phyloP scores from a whole-genome alignment of 768 basidiomycete species.

The Sistotremastrum suecicum region DNA sequence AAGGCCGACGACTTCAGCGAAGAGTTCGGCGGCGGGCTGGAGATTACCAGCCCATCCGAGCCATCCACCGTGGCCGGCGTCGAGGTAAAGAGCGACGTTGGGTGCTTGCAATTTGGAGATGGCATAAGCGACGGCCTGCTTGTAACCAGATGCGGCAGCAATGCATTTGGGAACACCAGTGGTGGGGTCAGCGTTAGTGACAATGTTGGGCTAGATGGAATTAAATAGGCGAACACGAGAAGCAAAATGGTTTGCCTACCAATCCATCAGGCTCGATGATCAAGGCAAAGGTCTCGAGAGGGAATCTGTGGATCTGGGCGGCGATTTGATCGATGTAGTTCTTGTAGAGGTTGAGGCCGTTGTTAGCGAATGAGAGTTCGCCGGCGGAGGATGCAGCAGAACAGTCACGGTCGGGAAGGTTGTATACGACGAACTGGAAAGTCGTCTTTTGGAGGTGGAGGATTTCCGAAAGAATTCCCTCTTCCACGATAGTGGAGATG shows the following conservation, averaged over 20 bases:
- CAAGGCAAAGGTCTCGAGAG: slow-evolving; percentile 8
- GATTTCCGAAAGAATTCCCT: slow-evolving; percentile 6
- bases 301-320: slow-evolving; percentile 8
- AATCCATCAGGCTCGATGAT: slow-evolving; percentile 14
- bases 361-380: slow-evolving; percentile 9
- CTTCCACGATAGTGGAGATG: slow-evolving; percentile 10
- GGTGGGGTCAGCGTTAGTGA: slow-evolving; percentile 9
- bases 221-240: slow-evolving; percentile 10
- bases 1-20: slow-evolving; percentile 7
- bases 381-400: slow-evolving; percentile 13
- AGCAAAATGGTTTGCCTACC: slow-evolving; percentile 1
- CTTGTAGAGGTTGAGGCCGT: slow-evolving; percentile 9
- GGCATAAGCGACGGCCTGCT: slow-evolving; percentile 7
- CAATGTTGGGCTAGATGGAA: slow-evolving; percentile 8
- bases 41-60: slow-evolving; percentile 16
- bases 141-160: slow-evolving; percentile 8
- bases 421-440: slow-evolving; percentile 16
- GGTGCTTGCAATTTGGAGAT: slow-evolving; percentile 7
- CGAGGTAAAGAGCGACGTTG: slow-evolving; percentile 13
- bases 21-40: slow-evolving; percentile 12
- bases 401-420: slow-evolving; percentile 15
- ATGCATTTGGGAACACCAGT: slow-evolving; percentile 9
- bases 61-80: slow-evolving; percentile 15
- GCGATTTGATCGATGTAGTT: slow-evolving; percentile 15
- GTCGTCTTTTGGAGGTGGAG: slow-evolving; percentile 6